Conservation (phyloP, 805 yeast species). For the Zygotorulaspora danielsina region DNA sequence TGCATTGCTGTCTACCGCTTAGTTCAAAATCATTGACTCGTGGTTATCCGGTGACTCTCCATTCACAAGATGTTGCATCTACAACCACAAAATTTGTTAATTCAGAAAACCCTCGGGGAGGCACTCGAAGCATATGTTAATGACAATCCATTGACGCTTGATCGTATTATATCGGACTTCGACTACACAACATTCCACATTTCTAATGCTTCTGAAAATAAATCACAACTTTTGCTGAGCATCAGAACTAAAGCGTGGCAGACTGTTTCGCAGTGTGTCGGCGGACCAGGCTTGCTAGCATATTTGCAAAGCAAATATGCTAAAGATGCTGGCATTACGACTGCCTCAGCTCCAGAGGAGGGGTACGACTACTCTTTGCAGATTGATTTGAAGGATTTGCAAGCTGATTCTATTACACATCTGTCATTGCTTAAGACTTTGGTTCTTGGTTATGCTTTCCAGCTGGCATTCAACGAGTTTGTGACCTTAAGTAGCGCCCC, state of each 20-base stretch:
- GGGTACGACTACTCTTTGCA: constrained; percentile 79
- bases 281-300: constrained; percentile 16
- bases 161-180: constrained; percentile 88
- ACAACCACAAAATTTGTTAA: constrained; percentile 75
- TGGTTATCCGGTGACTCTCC: no score
- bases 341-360: constrained; percentile 43
- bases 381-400: constrained; percentile 58
- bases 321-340: constrained; percentile 22
- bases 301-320: constrained; percentile 24
- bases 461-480: constrained; percentile 76
- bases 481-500: constrained; percentile 51
- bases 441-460: constrained; percentile 89
- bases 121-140: constrained; percentile 31
- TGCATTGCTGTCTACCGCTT: no score
- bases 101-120: constrained; percentile 75
- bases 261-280: constrained; percentile 22
- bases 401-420: constrained; percentile 51
- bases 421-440: constrained; percentile 77
- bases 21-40: no score
- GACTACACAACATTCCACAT: constrained; percentile 94
- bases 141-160: constrained; percentile 45
- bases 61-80: constrained; percentile 64
- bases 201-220: constrained; percentile 67
- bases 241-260: constrained; percentile 35
- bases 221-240: constrained; percentile 38